Percentiles rank a stretch among this genome's conserved stretches.
phyloP scores from a whole-genome alignment of 1,139 yeast species.

The Nakaseomyces glabratus region DNA sequence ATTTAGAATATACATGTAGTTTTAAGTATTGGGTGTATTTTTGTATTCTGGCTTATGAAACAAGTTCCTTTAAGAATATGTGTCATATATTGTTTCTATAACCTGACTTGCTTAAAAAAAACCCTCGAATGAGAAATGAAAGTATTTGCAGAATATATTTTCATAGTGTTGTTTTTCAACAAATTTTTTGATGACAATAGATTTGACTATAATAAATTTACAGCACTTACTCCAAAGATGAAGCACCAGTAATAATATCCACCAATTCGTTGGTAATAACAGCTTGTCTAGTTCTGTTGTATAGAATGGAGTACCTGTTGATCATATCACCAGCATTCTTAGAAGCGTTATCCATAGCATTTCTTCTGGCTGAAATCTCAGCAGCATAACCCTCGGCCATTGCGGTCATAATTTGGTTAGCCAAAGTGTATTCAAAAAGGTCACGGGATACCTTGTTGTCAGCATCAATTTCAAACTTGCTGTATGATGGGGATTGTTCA shows the following conservation, averaged over 20 bases:
- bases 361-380: slow-evolving; percentile 97
- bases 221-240: slow-evolving; percentile 88
- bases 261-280: slow-evolving; percentile 99
- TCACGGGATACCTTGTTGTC: slow-evolving; percentile 51
- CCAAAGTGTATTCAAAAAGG: slow-evolving; percentile 76
- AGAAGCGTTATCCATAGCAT: slow-evolving; percentile 99
- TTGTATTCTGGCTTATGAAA: no score
- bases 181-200: no score
- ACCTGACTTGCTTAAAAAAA: no score
- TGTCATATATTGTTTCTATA: no score
- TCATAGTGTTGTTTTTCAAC: no score
- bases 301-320: slow-evolving; percentile 86
- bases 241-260: slow-evolving; percentile 99
- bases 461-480: slow-evolving; percentile 80
- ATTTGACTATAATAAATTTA: background rate
- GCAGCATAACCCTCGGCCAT: slow-evolving; percentile 98
- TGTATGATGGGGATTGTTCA: slow-evolving; percentile 78
- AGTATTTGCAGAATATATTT: no score
- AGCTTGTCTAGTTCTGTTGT: slow-evolving; percentile 99
- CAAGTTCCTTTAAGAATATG: no score
- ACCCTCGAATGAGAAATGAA: no score
- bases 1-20: no score
- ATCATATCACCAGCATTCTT: slow-evolving; percentile 99
- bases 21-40: no score
- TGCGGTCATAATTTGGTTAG: slow-evolving; percentile 84